These are phyloP conservation scores for Pinus albicaulis DNA, from an alignment of 75 land plant species.

Conservation along the genomic window DNA sequence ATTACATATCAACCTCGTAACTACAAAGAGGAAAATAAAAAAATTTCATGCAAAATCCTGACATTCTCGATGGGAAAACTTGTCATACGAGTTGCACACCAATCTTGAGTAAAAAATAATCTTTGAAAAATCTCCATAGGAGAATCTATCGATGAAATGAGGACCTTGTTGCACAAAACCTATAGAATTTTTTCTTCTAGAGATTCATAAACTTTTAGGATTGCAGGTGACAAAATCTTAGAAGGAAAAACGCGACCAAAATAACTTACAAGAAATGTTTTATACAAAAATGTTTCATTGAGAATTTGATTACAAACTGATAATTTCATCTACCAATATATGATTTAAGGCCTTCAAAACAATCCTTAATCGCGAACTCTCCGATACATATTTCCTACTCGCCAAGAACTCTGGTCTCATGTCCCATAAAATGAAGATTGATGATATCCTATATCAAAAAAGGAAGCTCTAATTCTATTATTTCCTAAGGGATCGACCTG, in stretches of 20 bases:
- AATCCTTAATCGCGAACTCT: constrained; percentile 70
- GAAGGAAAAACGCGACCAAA: constrained; percentile 86
- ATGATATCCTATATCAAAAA: no score
- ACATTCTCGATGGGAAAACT: no score
- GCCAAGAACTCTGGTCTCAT: no score
- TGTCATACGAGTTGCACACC: no score
- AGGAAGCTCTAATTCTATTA: no score
- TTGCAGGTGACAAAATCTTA: constrained; percentile 39
- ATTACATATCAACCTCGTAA: constrained; percentile 10
- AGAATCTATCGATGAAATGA: constrained; percentile 70
- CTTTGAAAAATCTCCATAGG: constrained; percentile 71
- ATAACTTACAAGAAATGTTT: constrained; percentile 80
- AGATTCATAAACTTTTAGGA: constrained; percentile 71
- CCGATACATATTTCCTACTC: no score
- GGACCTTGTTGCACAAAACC: constrained; percentile 70
- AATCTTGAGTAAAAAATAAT: no score
- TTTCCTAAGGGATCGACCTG: no score
- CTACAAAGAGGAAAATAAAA: no score
- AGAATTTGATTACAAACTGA: constrained; percentile 8
- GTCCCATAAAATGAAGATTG: no score
- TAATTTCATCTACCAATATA: constrained; percentile 60
- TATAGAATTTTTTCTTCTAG: constrained; percentile 71
- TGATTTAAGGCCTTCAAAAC: constrained; percentile 70
- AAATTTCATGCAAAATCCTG: no score
- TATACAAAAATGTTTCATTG: constrained; percentile 47